Evolutionary conservation across 2,329 filamentous ascomycete species (phyloP), one percentile per base, ranked within the genome.

Genomic region (Fusarium albosuccineum): DNA sequence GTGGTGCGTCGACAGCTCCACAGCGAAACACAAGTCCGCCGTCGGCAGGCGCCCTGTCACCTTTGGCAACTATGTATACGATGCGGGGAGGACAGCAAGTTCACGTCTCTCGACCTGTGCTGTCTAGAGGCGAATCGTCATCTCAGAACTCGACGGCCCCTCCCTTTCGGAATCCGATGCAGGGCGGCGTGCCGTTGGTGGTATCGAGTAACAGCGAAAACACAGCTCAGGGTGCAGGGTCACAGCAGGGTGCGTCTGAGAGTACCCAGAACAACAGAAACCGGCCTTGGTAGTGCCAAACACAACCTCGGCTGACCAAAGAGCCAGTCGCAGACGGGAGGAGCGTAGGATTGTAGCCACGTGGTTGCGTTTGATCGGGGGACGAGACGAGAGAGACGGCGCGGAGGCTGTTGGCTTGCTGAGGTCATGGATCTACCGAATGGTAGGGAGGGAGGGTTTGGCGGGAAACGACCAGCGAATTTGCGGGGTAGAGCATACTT

Each of bases 221-320:
- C 33, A 39, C 55, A 60, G 30, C 54, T 34, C 56, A 27, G 17
- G 34, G 30, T 16, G 8, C 33, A 9, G 48, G 51, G 13, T 34
- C 37, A 36, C 50, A 45, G 33, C 40, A 41, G 22, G 34, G 36
- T 27, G 26, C 33, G 30, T 29, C 52, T 37, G 45, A 53, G 39
- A 46, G 45, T 13, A 58, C 36, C 33, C 66, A 64, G 33, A 40
- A 26, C 36, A 57, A 52, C 40, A 64, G 60, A 36, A 66, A 57
- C 29, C 68, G 57, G 13, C 51, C 60, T 46, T 71, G 63, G 70
- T 71, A 58, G 37, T 33, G 49, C 7, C 52, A 26, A n/a, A n/a
- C 11, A 26, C 39, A 39, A 40, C 26, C 49, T 52, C 11, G 17
- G 9, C 30, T 36, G 29, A 16, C 27, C 26, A 27, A 45, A 16